Evolutionary conservation across 352 stramenopile genomes (phyloP).

Genomic region (Elongisporangium prolatum): DNA sequence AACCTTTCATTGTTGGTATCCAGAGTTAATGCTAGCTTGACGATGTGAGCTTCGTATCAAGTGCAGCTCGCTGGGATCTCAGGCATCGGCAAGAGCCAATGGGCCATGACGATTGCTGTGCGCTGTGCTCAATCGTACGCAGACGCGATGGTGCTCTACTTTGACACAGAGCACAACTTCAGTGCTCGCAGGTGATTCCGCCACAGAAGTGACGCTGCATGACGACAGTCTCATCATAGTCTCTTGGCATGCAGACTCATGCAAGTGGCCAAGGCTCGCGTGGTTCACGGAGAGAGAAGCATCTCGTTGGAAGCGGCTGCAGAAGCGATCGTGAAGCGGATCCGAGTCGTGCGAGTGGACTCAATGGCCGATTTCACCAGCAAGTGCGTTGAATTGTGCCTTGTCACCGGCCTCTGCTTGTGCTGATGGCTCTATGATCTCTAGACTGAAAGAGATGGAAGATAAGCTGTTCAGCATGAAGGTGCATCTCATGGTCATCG

Average conservation of each 20-base stretch:
- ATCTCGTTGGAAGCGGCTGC: background rate
- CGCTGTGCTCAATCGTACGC: slow-evolving; percentile 62
- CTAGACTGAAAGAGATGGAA: slow-evolving; percentile 60
- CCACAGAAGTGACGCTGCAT: background rate
- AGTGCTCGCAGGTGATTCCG: slow-evolving; percentile 49
- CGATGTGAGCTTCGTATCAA: slow-evolving; percentile 7
- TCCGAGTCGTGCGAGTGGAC: slow-evolving; percentile 36
- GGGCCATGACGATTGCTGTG: slow-evolving; percentile 70
- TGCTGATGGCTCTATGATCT: background rate
- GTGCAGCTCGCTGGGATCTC: slow-evolving; percentile 59
- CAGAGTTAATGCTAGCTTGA: background rate
- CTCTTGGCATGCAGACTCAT: slow-evolving; percentile 22
- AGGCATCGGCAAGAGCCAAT: slow-evolving; percentile 74
- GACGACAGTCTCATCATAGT: background rate
- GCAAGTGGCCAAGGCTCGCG: slow-evolving; percentile 35
- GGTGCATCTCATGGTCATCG: slow-evolving; percentile 65
- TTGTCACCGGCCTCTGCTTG: background rate
- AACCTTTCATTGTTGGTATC: background rate
- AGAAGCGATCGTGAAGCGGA: slow-evolving; percentile 29
- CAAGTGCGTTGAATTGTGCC: background rate
- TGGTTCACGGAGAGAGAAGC: slow-evolving; percentile 13
- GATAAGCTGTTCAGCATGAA: slow-evolving; percentile 30
- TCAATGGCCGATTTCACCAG: slow-evolving; percentile 32
- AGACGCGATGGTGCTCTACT: slow-evolving; percentile 49
- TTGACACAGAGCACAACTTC: slow-evolving; percentile 72